phyloP scores from a whole-genome alignment of 2,329 filamentous ascomycete species.

The Aaosphaeria arxii region DNA sequence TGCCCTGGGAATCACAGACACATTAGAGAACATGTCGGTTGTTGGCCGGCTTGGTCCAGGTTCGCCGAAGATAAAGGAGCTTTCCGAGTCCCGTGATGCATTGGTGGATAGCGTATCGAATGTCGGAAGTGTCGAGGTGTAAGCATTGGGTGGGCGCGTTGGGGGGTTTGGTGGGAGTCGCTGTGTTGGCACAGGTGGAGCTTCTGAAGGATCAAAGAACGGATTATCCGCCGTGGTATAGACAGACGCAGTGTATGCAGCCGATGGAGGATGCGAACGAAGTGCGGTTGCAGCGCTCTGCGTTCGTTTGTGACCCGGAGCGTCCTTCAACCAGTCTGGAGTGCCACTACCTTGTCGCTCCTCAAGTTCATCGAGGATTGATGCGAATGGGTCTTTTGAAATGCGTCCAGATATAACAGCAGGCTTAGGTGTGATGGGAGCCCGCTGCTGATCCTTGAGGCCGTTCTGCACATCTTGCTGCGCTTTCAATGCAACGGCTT shows the following conservation, averaged over 20 bases:
- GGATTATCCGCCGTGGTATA: constrained; percentile 21
- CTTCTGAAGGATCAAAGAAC: constrained; percentile 22
- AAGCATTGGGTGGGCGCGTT: constrained; percentile 19
- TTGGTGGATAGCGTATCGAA: constrained; percentile 22
- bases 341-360: constrained; percentile 16
- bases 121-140: constrained; percentile 10
- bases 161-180: constrained; percentile 21
- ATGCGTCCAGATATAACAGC: constrained; percentile 15
- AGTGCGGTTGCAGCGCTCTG: constrained; percentile 28
- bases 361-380: constrained; percentile 23
- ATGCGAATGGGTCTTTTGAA: constrained; percentile 28
- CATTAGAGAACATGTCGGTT: constrained; percentile 21
- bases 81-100: constrained; percentile 21
- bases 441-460: constrained; percentile 15
- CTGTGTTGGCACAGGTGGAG: constrained; percentile 19
- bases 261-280: constrained; percentile 23
- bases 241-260: constrained; percentile 15
- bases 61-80: constrained; percentile 28
- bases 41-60: constrained; percentile 32
- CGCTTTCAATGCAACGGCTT: background rate
- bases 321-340: constrained; percentile 21
- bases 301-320: constrained; percentile 22
- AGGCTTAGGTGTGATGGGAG: constrained; percentile 25
- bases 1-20: constrained; percentile 12
- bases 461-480: constrained; percentile 4